phyloP scores from a whole-genome alignment of 352 stramenopile species.

The Phytophthora uliginosa region DNA sequence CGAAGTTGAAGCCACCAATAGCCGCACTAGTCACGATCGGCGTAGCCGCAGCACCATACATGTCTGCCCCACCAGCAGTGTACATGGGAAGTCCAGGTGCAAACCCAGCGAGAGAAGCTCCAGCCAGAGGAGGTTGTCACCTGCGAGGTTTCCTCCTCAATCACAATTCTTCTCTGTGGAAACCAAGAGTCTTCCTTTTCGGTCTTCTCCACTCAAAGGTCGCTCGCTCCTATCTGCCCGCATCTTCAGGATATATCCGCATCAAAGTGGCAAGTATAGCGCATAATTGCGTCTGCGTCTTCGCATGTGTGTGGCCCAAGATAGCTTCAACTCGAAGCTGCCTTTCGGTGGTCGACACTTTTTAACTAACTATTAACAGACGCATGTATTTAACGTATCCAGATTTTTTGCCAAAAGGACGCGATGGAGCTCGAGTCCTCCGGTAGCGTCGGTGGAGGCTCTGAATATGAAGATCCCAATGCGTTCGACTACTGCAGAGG shows the following conservation, averaged over 20 bases:
- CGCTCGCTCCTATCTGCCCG: no score
- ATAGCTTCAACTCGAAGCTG: conserved; percentile 36
- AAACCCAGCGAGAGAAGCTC: no score
- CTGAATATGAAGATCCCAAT: conserved; percentile 16
- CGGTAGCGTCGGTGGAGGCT: conserved; percentile 16
- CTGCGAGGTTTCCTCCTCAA: no score
- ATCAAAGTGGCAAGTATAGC: conserved; percentile 15
- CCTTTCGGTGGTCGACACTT: conserved; percentile 31
- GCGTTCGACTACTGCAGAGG: not conserved
- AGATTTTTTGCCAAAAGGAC: not conserved
- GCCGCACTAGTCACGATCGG: no score
- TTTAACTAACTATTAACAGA: not conserved
- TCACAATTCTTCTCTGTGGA: no score
- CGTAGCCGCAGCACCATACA: no score
- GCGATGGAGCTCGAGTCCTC: conserved; percentile 24
- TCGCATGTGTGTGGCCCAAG: conserved; percentile 24
- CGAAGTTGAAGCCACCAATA: no score
- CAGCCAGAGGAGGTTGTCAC: no score
- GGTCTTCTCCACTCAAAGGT: no score
- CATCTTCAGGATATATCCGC: not conserved
- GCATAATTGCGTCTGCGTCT: not conserved
- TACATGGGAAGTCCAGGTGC: no score
- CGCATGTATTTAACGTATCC: conserved; percentile 2
- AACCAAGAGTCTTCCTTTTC: no score
- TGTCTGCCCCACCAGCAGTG: no score